Conservation (phyloP, 345 rosid species). For the rapeseed (Brassica napus) region Da-Ae NC_063449.1:45464001-45464500, state of each 20-base stretch:
- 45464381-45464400: neutral
- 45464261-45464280: slow-evolving; percentile 86
- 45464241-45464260: slow-evolving; percentile 17
- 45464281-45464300: slow-evolving; percentile 73
- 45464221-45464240: slow-evolving; percentile 16
- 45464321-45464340: slow-evolving; percentile 54
- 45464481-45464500: slow-evolving; percentile 78
- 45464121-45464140: slow-evolving; percentile 95
- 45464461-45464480: slow-evolving; percentile 83
- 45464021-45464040: neutral
- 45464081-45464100: neutral
- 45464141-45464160: slow-evolving; percentile 99
- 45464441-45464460: slow-evolving; percentile 97
- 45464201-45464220: slow-evolving; percentile 37
- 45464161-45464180: slow-evolving; percentile 95
- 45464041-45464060: neutral
- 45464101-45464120: slow-evolving; percentile 98
- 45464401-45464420: slow-evolving; percentile 71
- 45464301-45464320: slow-evolving; percentile 94
- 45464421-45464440: slow-evolving; percentile 97
- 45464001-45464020: slow-evolving; percentile 60
- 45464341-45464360: neutral
- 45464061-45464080: neutral
- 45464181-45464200: slow-evolving; percentile 76
- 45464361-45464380: neutral